phyloP scores from a whole-genome alignment of 495 filamentous ascomycete species.

The Hapsidospora chrysogenum region DNA sequence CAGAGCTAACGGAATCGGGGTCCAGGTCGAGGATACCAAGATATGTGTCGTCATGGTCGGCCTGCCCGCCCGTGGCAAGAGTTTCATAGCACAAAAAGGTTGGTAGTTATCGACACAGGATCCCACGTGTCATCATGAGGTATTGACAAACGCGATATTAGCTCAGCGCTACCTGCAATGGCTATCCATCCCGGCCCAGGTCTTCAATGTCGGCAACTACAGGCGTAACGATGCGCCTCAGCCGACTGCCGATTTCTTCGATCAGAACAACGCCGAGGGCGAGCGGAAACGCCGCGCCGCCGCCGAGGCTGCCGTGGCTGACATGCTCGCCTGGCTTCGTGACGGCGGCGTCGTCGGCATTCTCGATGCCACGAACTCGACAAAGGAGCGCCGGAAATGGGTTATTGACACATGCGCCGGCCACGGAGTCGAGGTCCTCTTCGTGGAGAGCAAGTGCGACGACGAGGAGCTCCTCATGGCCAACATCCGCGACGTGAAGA shows the following conservation, averaged over 20 bases:
- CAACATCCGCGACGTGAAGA: slow-evolving; percentile 97
- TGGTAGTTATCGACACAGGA: slow-evolving; percentile 9
- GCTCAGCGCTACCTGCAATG: slow-evolving; percentile 90
- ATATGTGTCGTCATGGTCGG: slow-evolving; percentile 99
- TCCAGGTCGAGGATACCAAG: slow-evolving; percentile 79
- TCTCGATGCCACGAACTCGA: slow-evolving; percentile 90
- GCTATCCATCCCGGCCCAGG: slow-evolving; percentile 82
- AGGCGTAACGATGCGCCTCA: slow-evolving; percentile 74
- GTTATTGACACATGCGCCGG: slow-evolving; percentile 57
- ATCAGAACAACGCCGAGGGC: slow-evolving; percentile 69
- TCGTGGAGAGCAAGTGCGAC: slow-evolving; percentile 92
- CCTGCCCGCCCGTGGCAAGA: slow-evolving; percentile 87
- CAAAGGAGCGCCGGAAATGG: slow-evolving; percentile 77
- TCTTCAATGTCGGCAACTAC: slow-evolving; percentile 95
- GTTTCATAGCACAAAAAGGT: slow-evolving; percentile 95
- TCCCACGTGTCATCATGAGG: background rate
- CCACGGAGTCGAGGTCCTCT: slow-evolving; percentile 74
- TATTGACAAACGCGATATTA: too few species aligned
- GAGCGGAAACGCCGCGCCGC: slow-evolving; percentile 77
- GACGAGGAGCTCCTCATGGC: slow-evolving; percentile 88
- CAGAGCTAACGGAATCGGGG: slow-evolving; percentile 26
- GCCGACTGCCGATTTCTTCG: slow-evolving; percentile 84
- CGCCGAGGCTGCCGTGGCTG: slow-evolving; percentile 72
- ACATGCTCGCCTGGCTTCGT: slow-evolving; percentile 87
- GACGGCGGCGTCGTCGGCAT: slow-evolving; percentile 70